A percentile compares a stretch with the other conserved stretches of the same genome.
These are phyloP conservation scores for Verticillium dahliae DNA, from an alignment of 2,329 filamentous ascomycete species.

Conservation along the genomic window DNA sequence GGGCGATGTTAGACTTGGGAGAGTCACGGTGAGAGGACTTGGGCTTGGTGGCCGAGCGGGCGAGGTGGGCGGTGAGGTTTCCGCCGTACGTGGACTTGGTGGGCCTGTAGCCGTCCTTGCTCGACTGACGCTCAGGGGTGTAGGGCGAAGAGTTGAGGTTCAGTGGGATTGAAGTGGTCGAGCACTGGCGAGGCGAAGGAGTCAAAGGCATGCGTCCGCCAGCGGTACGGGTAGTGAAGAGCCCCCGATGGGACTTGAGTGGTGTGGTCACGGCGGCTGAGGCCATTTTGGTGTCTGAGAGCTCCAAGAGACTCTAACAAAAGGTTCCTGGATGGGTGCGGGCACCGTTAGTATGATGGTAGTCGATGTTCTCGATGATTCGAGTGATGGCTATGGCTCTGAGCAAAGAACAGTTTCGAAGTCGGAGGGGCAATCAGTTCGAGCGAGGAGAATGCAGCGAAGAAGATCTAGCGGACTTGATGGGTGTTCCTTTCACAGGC, in stretches of 20 bases:
- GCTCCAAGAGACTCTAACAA: constrained; percentile 54
- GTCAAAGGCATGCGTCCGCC: constrained; percentile 93
- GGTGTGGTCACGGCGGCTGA: constrained; percentile 77
- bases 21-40: constrained; percentile 73
- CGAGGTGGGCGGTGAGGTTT: constrained; percentile 73
- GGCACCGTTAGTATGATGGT: constrained; percentile 37
- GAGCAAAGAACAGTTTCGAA: constrained; percentile 29
- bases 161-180: constrained; percentile 38
- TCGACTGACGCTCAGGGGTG: constrained; percentile 59
- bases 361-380: constrained; percentile 40
- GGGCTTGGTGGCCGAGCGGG: constrained; percentile 59
- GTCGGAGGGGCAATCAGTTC: constrained; percentile 43
- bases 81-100: constrained; percentile 73
- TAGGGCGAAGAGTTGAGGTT: constrained; percentile 66
- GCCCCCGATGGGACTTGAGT: constrained; percentile 86
- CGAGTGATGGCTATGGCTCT: constrained; percentile 30
- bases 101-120: constrained; percentile 41
- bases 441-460: constrained; percentile 24
- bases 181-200: constrained; percentile 70
- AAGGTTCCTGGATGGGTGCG: constrained; percentile 49
- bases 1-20: constrained; percentile 93
- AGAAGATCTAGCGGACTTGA: constrained; percentile 41
- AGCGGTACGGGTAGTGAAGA: constrained; percentile 88
- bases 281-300: constrained; percentile 64
- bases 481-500: constrained; percentile 23